Base-by-base conservation (phyloP, 495 filamentous ascomycete species). In the Penicillium cinerascens region DNA sequence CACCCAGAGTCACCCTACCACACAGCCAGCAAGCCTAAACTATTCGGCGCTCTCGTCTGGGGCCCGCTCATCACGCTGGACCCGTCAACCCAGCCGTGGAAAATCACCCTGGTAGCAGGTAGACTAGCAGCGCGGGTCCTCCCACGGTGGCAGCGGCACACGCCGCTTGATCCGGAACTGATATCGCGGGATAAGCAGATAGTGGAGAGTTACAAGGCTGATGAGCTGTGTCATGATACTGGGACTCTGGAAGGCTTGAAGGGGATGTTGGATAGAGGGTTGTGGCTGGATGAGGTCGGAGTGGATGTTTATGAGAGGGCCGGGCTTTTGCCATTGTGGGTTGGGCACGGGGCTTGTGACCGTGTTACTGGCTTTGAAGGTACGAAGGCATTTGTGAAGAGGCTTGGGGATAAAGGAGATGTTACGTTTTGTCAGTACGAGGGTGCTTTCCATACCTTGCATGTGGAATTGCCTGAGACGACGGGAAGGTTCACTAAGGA, bases 181-280 rank as follows among this genome's bases (percentile, higher is more conserved):
- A 54, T 95, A 44, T 82, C 76, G 23, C 78, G 88, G 7, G 87
- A 95, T 66, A 69, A 75, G 36, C 72, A 60, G 18, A 81, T 88
- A 1, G 38, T 52, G 0, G 39, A 40, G 26, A 48, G 55, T 33
- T 55, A 51, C 41, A 13, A 59, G 18, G 78, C 75, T 18, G 89
- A 96, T 66, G 56, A 70, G 59, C 72, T 96, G 49, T 78, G 82
- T 63, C 89, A 95, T 69, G 76, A 89, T 61, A 88, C 80, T 1
- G 92, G 90, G 11, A 95, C 91, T 36, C 68, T 95, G 17, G 83
- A 88, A 63, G 87, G 86, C 1, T 60, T 95, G 25, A 74, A 84
- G 2, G 84, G 82, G 0, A 82, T 96, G 84, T 64, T 96, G 57
- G 86, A 90, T 54, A 81, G 91, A 27, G 64, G 54, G 2, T 37